Conservation (phyloP, 73 alveolate species). For the Uronychia binucleata region DNA sequence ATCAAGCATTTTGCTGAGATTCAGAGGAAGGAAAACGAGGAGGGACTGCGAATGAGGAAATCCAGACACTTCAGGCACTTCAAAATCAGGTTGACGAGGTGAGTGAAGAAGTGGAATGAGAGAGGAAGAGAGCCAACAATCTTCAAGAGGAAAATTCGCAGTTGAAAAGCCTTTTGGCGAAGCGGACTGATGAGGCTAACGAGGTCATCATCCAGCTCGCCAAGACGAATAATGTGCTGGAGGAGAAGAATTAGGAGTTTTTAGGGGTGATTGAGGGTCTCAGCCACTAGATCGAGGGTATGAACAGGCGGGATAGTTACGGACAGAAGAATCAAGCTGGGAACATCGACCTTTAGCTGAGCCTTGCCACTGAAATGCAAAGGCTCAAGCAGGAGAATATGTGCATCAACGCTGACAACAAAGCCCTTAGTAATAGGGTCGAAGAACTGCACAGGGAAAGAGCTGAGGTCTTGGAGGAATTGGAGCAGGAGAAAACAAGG, state of each 20-base stretch:
- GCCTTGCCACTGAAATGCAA: background rate
- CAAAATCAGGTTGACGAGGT: background rate
- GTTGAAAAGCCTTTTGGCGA: background rate
- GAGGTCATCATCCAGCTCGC: background rate
- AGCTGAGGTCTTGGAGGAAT: background rate
- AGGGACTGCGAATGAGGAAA: no score
- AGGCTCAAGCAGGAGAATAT: background rate
- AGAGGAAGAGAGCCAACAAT: background rate
- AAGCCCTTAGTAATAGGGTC: background rate
- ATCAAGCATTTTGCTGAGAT: no score
- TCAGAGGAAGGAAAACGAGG: no score
- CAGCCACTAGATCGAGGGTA: background rate
- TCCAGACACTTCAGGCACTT: background rate
- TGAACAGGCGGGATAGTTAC: background rate
- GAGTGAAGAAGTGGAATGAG: background rate
- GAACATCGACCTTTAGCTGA: background rate
- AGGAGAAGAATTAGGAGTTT: background rate
- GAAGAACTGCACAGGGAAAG: background rate
- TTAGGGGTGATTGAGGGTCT: background rate
- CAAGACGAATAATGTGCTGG: background rate
- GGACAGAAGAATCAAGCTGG: background rate
- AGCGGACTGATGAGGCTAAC: background rate
- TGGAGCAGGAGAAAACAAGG: background rate
- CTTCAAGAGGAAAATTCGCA: background rate
- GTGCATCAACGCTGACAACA: background rate